phyloP scores from a whole-genome alignment of 202 grass and related monocot genomes.

The Zizania palustris region DNA sequence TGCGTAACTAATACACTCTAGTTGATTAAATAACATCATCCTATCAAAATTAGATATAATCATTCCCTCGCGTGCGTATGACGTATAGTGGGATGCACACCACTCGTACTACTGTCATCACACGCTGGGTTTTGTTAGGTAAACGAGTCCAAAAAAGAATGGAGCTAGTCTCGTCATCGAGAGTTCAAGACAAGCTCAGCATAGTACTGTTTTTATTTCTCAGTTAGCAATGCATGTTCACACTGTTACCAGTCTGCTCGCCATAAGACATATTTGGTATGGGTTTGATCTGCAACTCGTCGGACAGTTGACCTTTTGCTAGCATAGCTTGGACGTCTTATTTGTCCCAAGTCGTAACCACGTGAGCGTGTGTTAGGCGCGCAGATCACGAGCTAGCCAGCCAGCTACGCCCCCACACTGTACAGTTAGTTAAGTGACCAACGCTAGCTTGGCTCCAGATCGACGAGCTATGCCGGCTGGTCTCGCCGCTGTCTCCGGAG shows the following conservation, averaged over 20 bases:
- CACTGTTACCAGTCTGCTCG: no score
- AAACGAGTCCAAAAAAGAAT: background rate
- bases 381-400: background rate
- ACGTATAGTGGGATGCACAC: background rate
- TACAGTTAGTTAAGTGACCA: no score
- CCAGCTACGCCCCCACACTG: background rate
- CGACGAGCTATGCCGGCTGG: no score
- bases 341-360: background rate
- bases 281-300: no score
- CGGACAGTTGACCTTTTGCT: constrained; percentile 12
- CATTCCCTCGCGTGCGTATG: no score
- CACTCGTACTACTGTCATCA: background rate
- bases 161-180: background rate
- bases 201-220: background rate
- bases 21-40: no score
- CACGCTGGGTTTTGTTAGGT: background rate
- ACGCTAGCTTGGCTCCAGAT: background rate
- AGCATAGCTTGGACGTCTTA: constrained; percentile 13
- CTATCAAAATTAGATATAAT: no score
- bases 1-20: no score
- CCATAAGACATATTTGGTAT: background rate
- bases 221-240: background rate
- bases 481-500: constrained; percentile 13
- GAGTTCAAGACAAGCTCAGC: background rate
- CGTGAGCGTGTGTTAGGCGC: constrained; percentile 40